phyloP scores from a whole-genome alignment of 805 yeast genomes.

The Metschnikowia proteae region DNA sequence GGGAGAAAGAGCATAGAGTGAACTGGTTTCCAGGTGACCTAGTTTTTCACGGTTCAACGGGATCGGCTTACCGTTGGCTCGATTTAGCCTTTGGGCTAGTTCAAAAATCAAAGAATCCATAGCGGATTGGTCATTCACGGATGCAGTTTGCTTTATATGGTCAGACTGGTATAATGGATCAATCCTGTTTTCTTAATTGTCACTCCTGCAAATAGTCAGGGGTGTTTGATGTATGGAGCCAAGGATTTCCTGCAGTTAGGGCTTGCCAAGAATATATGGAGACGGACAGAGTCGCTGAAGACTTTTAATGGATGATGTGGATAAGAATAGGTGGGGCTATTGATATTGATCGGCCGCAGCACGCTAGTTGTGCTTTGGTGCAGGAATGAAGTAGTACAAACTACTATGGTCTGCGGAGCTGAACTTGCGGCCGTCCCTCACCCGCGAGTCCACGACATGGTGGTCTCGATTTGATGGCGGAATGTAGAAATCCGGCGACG shows the following conservation, averaged over 20 bases:
- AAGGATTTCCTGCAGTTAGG: too few species aligned
- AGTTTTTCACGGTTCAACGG: neutral
- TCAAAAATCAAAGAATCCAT: neutral
- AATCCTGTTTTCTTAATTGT: too few species aligned
- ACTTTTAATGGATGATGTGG: neutral
- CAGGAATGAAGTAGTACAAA: constrained; percentile 15
- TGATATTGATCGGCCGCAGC: neutral
- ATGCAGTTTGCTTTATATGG: too few species aligned
- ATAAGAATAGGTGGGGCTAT: neutral
- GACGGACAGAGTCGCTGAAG: neutral
- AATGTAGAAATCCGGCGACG: constrained; percentile 11
- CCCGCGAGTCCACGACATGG: constrained; percentile 6
- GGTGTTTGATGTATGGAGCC: too few species aligned
- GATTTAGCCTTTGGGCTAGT: neutral
- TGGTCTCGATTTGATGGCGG: constrained; percentile 8
- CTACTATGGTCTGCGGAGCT: constrained; percentile 11
- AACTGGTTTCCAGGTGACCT: constrained; percentile 1
- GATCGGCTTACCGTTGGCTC: neutral
- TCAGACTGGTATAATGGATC: neutral
- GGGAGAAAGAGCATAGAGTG: constrained; percentile 10
- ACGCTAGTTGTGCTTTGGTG: constrained; percentile 5
- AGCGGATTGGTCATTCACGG: neutral
- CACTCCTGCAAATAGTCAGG: too few species aligned
- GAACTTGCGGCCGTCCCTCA: constrained; percentile 8
- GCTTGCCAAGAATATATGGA: neutral